Evolutionary conservation across 371 early-diverging fungal genomes (phyloP), one percentile per base, ranked within the genome.

Genomic region (Mucor piriformis): DNA sequence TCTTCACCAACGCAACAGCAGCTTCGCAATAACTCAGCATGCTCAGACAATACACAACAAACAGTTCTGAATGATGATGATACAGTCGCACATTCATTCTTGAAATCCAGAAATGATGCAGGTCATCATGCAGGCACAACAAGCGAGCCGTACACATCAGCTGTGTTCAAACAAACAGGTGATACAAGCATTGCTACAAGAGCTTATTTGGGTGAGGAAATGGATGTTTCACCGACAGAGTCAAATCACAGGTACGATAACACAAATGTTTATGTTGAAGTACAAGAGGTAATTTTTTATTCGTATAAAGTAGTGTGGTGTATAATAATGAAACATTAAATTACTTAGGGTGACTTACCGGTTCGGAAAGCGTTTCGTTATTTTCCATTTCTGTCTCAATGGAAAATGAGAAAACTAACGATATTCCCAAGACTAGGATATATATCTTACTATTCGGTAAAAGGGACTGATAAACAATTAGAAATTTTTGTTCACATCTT

Each of bases 381-480:
- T 43, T 67, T 81, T 18, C 75, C 80, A 2, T 72, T 76, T 47
- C 53, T 83, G 18, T 67, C 83, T 1, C 80, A 69, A 25, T 83
- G 82, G 83, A 63, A 78, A 35, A 83, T 83, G 83, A 64, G 70
- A 35, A 75, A 74, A 15, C 66, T 83, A 29, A 74, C 75, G 53
- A 69, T 81, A 25, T 81, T 78, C 46, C 83, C 83, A 12, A 49
- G 73, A n/a, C 65, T 76, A 3, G 73, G 79, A 0, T 81, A 80
- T 61, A 78, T 81, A 59, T 76, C 77, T 7, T 73, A 74, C 43
- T 80, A 80, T 64, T 76, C 74, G 33, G 66, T 62, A 54, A 54
- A 40, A 20, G 6, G 5, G 25, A 6, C 11, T 46, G 11, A 24
- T 24, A 46, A 24, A 24, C 24, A 24, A 29, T 23, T 3, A 6